Base-by-base conservation (phyloP, 345 rosid species). In the Stellera chamaejasme region DNA sequence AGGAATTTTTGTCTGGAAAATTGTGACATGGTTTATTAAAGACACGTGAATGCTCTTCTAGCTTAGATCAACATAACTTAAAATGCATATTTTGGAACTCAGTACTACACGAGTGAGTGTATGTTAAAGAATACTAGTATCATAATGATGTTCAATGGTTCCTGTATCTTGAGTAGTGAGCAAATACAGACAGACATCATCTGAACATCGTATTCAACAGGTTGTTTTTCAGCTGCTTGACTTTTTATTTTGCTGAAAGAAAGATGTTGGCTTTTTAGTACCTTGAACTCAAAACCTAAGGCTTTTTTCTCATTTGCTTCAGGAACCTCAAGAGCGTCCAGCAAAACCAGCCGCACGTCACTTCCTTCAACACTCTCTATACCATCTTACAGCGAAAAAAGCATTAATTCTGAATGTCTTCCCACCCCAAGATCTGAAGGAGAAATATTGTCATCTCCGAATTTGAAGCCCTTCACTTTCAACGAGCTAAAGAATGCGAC, bases 341-440 rank as follows among this genome's bases (percentile, higher is more conserved):
- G 85, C 82, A 88, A 67, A 76, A 83, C 80, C 41, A 83, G 86
- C 69, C 87, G 81, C 51, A 85, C 92, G 12, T 79, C 83, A 6
- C 75, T 68, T 23, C 92, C 82, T 36, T 80, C 90, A 16, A 79
- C 73, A 69, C 27, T 85, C 50, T 81, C 85, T 56, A 77, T 81
- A 48, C 82, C 85, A 45, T 77, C 97, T 26, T 80, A 74, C 67
- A 77, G 73, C 66, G 79, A 64, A 25, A 72, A 59, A 51, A 75
- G 87, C 50, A 32, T 19, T 19, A 77, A 53, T 62, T 74, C 66
- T 13, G 84, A 81, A 28, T 70, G 80, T 65, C 81, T 84, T 62
- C 82, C 85, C 10, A 86, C 88, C 39, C 94, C 93, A 50, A 81
- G 94, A 62, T 81, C 89, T 16, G 99, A 93, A 75, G 97, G 94